These are phyloP conservation scores for Penicillium turbatum DNA, from an alignment of 495 filamentous ascomycete species.

Conservation along the genomic window DNA sequence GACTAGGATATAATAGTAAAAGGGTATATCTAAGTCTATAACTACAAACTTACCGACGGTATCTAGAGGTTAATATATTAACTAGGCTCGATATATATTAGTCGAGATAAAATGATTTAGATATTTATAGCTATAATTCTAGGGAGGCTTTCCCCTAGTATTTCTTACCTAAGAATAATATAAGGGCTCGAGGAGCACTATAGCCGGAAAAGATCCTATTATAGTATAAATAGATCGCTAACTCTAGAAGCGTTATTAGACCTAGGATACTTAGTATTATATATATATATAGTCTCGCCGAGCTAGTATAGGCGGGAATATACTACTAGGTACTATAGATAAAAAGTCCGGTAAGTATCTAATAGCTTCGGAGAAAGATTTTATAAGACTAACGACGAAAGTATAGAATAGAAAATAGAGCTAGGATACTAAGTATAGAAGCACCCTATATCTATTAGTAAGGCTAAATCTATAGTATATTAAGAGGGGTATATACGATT, in stretches of 20 bases:
- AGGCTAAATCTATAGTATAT: neutral
- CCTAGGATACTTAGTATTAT: slow-evolving; percentile 22
- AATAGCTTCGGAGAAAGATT: slow-evolving; percentile 32
- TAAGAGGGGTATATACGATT: slow-evolving; percentile 9
- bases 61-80: slow-evolving; percentile 42
- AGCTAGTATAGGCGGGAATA: slow-evolving; percentile 6
- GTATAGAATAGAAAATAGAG: slow-evolving; percentile 18
- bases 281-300: slow-evolving; percentile 26
- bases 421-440: slow-evolving; percentile 13
- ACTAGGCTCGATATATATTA: slow-evolving; percentile 29
- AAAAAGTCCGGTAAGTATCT: slow-evolving; percentile 23
- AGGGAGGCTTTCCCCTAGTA: slow-evolving; percentile 1
- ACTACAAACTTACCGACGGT: slow-evolving; percentile 28
- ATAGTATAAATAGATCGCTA: slow-evolving; percentile 18
- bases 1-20: slow-evolving; percentile 39
- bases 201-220: slow-evolving; percentile 26
- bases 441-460: slow-evolving; percentile 9
- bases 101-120: slow-evolving; percentile 20
- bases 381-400: slow-evolving; percentile 28
- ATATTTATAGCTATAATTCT: slow-evolving; percentile 13
- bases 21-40: slow-evolving; percentile 34
- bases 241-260: slow-evolving; percentile 17
- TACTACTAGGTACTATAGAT: slow-evolving; percentile 28
- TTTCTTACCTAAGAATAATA: slow-evolving; percentile 18
- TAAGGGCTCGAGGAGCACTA: slow-evolving; percentile 15